Base-by-base conservation (phyloP, 495 filamentous ascomycete species). In the Aspergillus hancockii region DNA sequence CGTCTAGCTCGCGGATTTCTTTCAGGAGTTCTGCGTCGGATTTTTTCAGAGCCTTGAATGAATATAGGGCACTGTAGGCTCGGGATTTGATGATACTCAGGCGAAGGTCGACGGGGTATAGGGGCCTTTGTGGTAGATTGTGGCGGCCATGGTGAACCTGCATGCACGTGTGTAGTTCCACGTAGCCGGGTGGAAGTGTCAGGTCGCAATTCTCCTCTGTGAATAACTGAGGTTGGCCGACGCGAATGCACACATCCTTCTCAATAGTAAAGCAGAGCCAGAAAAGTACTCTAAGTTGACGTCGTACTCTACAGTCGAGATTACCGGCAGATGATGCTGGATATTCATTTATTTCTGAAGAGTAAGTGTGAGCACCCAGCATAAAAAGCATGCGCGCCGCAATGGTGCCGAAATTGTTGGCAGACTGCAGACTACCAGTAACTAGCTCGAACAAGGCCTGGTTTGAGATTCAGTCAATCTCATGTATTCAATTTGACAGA, bases 151-250 rank as follows among this genome's bases (percentile, higher is more conserved):
- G 64, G 19, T 63, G 56, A 38, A 56, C 59, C 45, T 72, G 67
- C n/a, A 67, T 57, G 52, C 72, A 71, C 7, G 63, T 43, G 64
- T 68, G 66, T 38, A 73, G 60, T 8, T 79, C 71, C 1, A 71
- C 54, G 60, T 83, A 83, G 3, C 71, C 72, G 7, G 69, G 67
- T 0, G 81, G 81, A 8, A 82, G 67, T 0, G 79, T 79, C 18
- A 84, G 66, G 61, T 83, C 81, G 62, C 81, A 84, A 55, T 81
- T 78, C 22, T 83, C 79, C 52, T 84, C 79, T 13, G 69, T 66
- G 38, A 83, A 77, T 3, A 69, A 64, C n/a, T 80, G 79, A 8
- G 81, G 81, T 60, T 81, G 79, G 7, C 81, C 81, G 0, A 75
- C 81, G 30, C 81, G 75, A 8, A 83, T 65, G 0, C 75, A 67